phyloP scores from a whole-genome alignment of 345 rosid genomes.

The Lepidium aucheri region DNA sequence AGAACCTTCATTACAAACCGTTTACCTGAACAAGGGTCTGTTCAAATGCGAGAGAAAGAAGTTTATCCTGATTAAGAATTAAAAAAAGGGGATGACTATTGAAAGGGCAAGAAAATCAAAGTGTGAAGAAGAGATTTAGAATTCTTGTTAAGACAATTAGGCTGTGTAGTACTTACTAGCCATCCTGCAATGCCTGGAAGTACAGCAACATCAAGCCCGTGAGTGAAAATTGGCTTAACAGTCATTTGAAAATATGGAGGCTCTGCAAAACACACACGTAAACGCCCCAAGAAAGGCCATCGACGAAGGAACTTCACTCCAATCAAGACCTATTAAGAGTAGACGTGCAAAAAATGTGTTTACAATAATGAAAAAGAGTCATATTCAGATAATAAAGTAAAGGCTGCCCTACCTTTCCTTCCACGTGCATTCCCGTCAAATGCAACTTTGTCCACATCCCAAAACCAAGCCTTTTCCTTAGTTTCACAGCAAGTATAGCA shows the following conservation, averaged over 20 bases:
- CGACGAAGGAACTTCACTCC: slow-evolving; percentile 79
- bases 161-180: slow-evolving; percentile 60
- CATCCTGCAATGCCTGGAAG: slow-evolving; percentile 97
- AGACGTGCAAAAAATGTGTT: background rate
- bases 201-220: slow-evolving; percentile 81
- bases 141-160: slow-evolving; percentile 30
- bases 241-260: slow-evolving; percentile 98
- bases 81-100: background rate
- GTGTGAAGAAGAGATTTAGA: background rate
- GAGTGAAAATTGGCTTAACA: slow-evolving; percentile 75
- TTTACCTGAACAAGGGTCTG: slow-evolving; percentile 76
- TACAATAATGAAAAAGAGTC: background rate
- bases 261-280: slow-evolving; percentile 90
- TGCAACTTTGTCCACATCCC: slow-evolving; percentile 97
- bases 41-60: slow-evolving; percentile 88
- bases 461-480: slow-evolving; percentile 85
- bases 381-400: slow-evolving; percentile 2
- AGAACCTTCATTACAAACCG: background rate
- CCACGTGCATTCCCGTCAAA: slow-evolving; percentile 92
- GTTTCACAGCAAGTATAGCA: slow-evolving; percentile 80
- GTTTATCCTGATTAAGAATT: slow-evolving; percentile 58
- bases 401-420: slow-evolving; percentile 92
- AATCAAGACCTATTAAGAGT: slow-evolving; percentile 50
- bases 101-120: background rate
- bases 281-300: slow-evolving; percentile 92